Conservation (phyloP, 176 grass and related monocot genomes). For the Ananas comosus region DNA sequence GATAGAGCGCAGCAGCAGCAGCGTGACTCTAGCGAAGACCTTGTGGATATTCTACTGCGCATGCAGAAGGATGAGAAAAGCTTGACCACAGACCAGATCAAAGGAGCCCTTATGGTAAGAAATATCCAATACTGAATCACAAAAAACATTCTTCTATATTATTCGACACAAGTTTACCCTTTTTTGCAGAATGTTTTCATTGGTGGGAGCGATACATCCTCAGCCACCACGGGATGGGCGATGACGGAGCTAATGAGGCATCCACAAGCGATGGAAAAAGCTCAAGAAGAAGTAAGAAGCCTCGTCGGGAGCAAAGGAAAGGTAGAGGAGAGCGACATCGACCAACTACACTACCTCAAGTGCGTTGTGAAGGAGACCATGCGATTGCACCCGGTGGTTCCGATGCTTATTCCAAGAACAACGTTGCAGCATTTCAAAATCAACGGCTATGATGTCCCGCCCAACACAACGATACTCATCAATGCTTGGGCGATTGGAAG, state of each 20-base stretch:
- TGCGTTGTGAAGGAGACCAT: constrained; percentile 21
- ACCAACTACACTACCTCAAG: constrained; percentile 18
- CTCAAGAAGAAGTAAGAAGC: constrained; percentile 19
- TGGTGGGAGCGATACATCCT: constrained; percentile 24
- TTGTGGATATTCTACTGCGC: no score
- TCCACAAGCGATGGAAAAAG: constrained; percentile 17
- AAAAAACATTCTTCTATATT: neutral
- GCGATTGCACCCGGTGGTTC: constrained; percentile 5
- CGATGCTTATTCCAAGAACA: constrained; percentile 16
- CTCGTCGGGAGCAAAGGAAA: neutral
- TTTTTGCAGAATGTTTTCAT: constrained; percentile 17
- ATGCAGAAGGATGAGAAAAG: no score
- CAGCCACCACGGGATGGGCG: constrained; percentile 16
- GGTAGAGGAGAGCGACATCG: constrained; percentile 9
- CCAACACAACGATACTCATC: neutral
- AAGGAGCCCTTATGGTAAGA: no score
- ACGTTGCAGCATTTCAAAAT: constrained; percentile 1
- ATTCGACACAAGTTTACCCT: neutral
- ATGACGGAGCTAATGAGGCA: constrained; percentile 26
- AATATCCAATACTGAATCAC: no score
- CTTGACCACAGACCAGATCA: no score
- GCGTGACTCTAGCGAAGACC: no score
- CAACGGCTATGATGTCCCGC: neutral
- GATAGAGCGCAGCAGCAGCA: neutral
- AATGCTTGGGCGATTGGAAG: neutral